Evolutionary conservation across 768 basidiomycete genomes (phyloP), one percentile per base, ranked within the genome.

Genomic region (Suillus brevipes): DNA sequence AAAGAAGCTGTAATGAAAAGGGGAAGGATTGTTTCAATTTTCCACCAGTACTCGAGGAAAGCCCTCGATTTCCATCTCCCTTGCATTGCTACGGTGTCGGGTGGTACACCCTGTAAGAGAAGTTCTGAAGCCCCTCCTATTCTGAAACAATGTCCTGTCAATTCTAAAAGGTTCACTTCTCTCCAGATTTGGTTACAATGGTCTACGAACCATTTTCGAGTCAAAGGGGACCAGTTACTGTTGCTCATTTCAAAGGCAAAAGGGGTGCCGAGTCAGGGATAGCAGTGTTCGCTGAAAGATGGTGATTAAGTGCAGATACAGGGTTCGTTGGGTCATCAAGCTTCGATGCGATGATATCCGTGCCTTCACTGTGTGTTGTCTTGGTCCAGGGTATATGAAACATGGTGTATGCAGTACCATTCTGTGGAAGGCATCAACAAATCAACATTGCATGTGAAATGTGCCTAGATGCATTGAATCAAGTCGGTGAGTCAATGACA

Each of bases 31-130:
- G 61, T 62, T 16, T 74, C 70, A 12, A 74, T 69, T 1, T 58
- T 47, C 7, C 71, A 18, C 77, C 76, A 78, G 50, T 76, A 78
- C 0, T 64, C 25, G 0, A 79, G 60, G 34, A 80, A 79, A 1
- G 43, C 52, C 0, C 72, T 60, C 0, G 77, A 79, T 0, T 73
- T 72, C 78, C 78, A 80, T 4, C 72, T 68, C 0, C 78, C 78
- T 23, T 69, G 66, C 5, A 64, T 62, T 0, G 72, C 67, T 0
- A 80, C 75, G 0, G 79, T 62, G 14, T 77, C 73, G 0, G 77
- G 77, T 0, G 69, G 66, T 8, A 76, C 73, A 7, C 78, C 79
- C 0, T 66, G 47, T 0, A 75, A 65, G 1, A 80, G 73, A 1
- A 79, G 68, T 52, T 74, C 68, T 2, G 76, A 71, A 1, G 77